A percentile compares a stretch with the other conserved stretches of the same genome.
Evolutionary conservation across 345 rosid genomes (phyloP).

Genomic region (Gossypium thurberi): DNA sequence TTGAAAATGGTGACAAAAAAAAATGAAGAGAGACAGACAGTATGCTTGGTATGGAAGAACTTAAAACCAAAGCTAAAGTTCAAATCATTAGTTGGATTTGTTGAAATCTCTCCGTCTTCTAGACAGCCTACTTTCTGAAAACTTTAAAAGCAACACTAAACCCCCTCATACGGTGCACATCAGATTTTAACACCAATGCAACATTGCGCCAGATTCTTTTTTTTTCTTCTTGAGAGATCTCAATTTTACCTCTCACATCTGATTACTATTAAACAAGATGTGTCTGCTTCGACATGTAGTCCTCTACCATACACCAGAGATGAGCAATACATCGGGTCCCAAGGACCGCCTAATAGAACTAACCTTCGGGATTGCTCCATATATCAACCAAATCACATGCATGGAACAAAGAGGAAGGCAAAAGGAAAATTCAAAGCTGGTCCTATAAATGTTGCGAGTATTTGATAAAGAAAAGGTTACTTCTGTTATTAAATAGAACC

Average conservation of each 20-base stretch:
- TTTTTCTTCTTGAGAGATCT: neutral
- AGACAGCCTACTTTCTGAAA: neutral
- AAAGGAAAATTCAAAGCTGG: neutral
- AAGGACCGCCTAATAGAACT: neutral
- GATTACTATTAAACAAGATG: neutral
- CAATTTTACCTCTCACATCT: neutral
- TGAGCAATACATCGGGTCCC: neutral
- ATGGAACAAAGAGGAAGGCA: neutral
- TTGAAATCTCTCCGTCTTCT: slow-evolving; percentile 37
- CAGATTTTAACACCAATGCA: neutral
- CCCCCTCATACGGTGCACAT: neutral
- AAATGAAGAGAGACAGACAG: neutral
- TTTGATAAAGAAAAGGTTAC: slow-evolving; percentile 7
- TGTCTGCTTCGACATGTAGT: neutral
- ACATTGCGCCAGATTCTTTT: neutral
- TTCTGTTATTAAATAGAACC: slow-evolving; percentile 5
- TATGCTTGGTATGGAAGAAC: slow-evolving; percentile 38
- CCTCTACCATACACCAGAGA: neutral
- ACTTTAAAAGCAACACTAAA: neutral
- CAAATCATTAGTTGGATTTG: slow-evolving; percentile 41
- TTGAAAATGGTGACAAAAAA: neutral
- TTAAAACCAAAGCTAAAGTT: slow-evolving; percentile 27
- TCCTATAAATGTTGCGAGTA: neutral
- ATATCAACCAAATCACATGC: neutral
- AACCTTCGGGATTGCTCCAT: neutral